Evolutionary conservation across 371 early-diverging fungal species (phyloP), one percentile per base, ranked within the genome.

Genomic region (Mucor indicus): DNA sequence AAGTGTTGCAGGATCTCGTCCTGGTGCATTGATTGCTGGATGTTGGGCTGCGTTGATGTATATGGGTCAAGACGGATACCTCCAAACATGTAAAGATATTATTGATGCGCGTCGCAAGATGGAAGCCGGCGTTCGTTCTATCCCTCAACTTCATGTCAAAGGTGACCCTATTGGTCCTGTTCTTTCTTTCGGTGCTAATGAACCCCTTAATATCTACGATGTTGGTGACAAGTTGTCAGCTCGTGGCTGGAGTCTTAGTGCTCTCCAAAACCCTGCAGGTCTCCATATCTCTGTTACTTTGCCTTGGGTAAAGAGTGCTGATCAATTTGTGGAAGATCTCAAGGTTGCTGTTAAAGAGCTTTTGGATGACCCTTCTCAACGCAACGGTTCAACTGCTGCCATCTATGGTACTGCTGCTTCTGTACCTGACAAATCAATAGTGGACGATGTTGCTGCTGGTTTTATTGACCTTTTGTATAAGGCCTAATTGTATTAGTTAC

Each of bases 21-120:
- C 93, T 19, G 98, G 98, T 23, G 91, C 97, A 5, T 68, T 98
- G 45, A 87, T 96, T 72, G 98, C 98, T 13, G 95, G 91, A 12
- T 95, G 96, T 72, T 98, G 96, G 96, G 81, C 97, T 1, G 89
- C 97, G 3, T 60, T 98, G 74, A 78, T 93, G 72, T 79, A 83
- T 38, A 83, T 93, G 68, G 98, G 98, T 15, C 75, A 85, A 48
- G 68, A 75, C 25, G 97, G 96, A 0, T 98, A 98, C 64, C 75
- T 94, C 22, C 75, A 89, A 38, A 67, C 89, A 15, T 86, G 93
- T 53, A 81, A 76, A 40, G 64, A 89, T 24, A 94, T 98, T 51
- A 83, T 96, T 20, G 77, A 77, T 3, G 82, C 92, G 17, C 80
- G 90, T 21, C 71, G 82, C 39, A 77, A 62, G 51, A 89, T 96